Percentiles rank a stretch among this genome's conserved stretches.
phyloP scores from a whole-genome alignment of 202 grass and related monocot genomes.

The Zizania palustris region DNA sequence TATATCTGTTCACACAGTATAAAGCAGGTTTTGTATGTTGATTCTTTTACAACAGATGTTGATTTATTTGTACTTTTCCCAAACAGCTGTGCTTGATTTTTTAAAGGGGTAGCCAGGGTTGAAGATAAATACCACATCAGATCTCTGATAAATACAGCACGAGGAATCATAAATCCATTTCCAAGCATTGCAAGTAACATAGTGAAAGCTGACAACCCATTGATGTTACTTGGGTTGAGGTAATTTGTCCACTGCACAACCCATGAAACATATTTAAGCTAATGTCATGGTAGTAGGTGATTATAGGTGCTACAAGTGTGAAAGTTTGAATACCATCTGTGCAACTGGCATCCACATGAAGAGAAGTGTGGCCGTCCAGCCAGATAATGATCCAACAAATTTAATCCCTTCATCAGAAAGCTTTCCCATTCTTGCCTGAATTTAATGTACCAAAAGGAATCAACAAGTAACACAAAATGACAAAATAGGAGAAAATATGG shows the following conservation, averaged over 20 bases:
- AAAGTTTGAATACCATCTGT: conserved; percentile 71
- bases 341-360: conserved; percentile 99
- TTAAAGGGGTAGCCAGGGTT: neutral
- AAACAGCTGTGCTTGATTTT: conserved; percentile 11
- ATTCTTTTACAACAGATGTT: conserved; percentile 9
- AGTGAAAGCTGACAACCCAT: conserved; percentile 90
- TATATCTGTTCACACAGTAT: neutral
- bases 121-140: conserved; percentile 81
- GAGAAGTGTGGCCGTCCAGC: conserved; percentile 97
- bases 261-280: conserved; percentile 36
- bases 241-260: conserved; percentile 95
- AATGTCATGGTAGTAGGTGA: conserved; percentile 21
- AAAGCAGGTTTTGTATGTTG: neutral
- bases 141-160: conserved; percentile 96
- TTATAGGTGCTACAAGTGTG: conserved; percentile 24
- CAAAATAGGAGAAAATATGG: conserved; percentile 23
- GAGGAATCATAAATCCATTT: conserved; percentile 98
- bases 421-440: conserved; percentile 78
- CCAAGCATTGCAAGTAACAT: conserved; percentile 98
- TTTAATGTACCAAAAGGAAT: conserved; percentile 42
- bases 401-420: conserved; percentile 61
- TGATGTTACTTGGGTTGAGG: conserved; percentile 96
- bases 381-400: conserved; percentile 80
- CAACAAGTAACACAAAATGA: conserved; percentile 41
- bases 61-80: conserved; percentile 1